Base-by-base conservation (phyloP, 73 alveolate species). In the Paramecium sonneborni region DNA sequence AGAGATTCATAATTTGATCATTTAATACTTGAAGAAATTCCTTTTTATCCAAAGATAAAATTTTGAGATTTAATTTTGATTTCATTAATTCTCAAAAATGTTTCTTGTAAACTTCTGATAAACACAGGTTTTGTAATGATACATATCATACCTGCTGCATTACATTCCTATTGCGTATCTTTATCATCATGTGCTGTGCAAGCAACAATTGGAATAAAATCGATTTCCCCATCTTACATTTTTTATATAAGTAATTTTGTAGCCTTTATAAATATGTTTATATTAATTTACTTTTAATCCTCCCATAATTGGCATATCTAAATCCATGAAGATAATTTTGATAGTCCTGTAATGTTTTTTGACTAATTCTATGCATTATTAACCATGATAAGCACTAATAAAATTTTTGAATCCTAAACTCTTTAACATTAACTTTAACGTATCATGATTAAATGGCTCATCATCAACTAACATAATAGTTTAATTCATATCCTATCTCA, bases 251-350 rank as follows among this genome's bases (percentile, higher is more conserved):
- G 55, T 20, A 79, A 10, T 11, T 23, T 41, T 1, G 90, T 79
- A 3, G 90, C 90, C 74, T 79, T 57, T n/a, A 57, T 11, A 6
- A 30, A 7, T 34, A 5, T 2, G 5, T 2, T 23, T 18, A 1
- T 18, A 52, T 52, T 1, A 6, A 18, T 52, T 18, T 62, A 62
- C 84, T n/a, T 30, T 62, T 3, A 79, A 8, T 38, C 90, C 90
- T n/a, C 74, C 90, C 90, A 79, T 79, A 18, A 79, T 79, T 0
- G 90, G 90, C 90, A 79, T 79, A 23, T 79, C 90, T 43, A 79
- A 1, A 79, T 79, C 90, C 90, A 79, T 79, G 9, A 79, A 39
- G 9, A 79, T 46, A 8, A 79, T 12, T 79, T 46, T 79, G 30
- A 79, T 79, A 23, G 39, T 20, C 11, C 18, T 11, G 32, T 79